phyloP scores from a whole-genome alignment of 1,139 yeast genomes.

The Sugiyamaella pinicola region DNA sequence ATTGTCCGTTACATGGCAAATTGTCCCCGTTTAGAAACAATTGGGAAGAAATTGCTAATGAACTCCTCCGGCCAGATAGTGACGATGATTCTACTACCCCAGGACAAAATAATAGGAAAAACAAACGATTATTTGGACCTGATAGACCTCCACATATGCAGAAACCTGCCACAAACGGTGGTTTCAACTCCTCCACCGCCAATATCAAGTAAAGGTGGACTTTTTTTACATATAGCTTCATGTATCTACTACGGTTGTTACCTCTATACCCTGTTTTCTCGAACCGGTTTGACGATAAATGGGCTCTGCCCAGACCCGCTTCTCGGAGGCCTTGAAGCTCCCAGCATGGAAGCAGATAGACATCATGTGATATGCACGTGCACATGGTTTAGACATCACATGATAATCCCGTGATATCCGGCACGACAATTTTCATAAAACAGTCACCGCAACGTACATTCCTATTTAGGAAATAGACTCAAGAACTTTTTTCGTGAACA shows the following conservation, averaged over 20 bases:
- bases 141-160: constrained; percentile 31
- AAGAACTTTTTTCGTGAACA: constrained; percentile 12
- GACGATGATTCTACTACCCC: no score
- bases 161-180: constrained; percentile 2
- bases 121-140: constrained; percentile 31
- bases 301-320: constrained; percentile 3
- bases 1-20: constrained; percentile 12
- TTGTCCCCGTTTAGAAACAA: neutral
- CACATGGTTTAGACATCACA: neutral
- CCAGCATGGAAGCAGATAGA: no score
- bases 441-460: constrained; percentile 10
- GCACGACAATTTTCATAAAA: neutral
- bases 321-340: neutral
- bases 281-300: no score
- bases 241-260: constrained; percentile 2
- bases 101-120: neutral
- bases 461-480: constrained; percentile 19
- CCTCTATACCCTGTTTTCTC: no score
- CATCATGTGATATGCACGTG: neutral
- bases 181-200: no score
- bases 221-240: neutral
- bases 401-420: neutral
- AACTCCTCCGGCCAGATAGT: constrained; percentile 1
- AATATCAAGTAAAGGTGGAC: no score
- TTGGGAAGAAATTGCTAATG: neutral